These are phyloP conservation scores for Kondoa malvinella DNA, from an alignment of 768 basidiomycete species.

Conservation along the genomic window DNA sequence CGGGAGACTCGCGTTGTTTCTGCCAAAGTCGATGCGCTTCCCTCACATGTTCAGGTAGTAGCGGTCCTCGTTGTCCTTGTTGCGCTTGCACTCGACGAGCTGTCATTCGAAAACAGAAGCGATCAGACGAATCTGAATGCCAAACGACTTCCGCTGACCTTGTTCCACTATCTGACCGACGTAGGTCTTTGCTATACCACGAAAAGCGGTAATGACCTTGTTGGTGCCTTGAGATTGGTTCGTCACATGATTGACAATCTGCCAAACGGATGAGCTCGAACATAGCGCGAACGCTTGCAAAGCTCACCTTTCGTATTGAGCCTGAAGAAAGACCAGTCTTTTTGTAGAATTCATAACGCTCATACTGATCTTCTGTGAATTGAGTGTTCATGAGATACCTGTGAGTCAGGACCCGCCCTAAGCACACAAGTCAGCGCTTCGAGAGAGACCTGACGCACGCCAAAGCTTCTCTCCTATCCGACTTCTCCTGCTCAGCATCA, in stretches of 20 bases:
- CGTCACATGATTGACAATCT: conserved; percentile 69
- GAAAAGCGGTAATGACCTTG: conserved; percentile 68
- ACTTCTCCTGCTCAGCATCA: background rate
- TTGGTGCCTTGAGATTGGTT: conserved; percentile 71
- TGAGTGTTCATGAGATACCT: conserved; percentile 36
- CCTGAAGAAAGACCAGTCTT: conserved; percentile 68
- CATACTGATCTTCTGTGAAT: conserved; percentile 64
- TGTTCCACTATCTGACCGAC: conserved; percentile 84
- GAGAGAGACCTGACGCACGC: background rate
- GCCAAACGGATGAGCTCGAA: background rate
- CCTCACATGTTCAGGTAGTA: conserved; percentile 74
- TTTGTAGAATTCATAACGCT: conserved; percentile 73
- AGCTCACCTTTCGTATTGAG: conserved; percentile 54
- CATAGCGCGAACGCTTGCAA: background rate
- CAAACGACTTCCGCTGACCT: conserved; percentile 37
- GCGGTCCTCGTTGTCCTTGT: conserved; percentile 55
- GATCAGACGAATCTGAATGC: background rate
- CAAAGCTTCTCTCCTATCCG: background rate
- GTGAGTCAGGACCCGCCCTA: background rate
- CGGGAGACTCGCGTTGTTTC: conserved; percentile 43
- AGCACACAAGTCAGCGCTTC: background rate
- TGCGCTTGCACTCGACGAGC: conserved; percentile 60
- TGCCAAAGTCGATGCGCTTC: conserved; percentile 76
- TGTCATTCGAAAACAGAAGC: conserved; percentile 28
- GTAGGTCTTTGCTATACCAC: conserved; percentile 73